Base-by-base conservation (phyloP, 257 asterid species). In the Cinchona pubescens region DNA sequence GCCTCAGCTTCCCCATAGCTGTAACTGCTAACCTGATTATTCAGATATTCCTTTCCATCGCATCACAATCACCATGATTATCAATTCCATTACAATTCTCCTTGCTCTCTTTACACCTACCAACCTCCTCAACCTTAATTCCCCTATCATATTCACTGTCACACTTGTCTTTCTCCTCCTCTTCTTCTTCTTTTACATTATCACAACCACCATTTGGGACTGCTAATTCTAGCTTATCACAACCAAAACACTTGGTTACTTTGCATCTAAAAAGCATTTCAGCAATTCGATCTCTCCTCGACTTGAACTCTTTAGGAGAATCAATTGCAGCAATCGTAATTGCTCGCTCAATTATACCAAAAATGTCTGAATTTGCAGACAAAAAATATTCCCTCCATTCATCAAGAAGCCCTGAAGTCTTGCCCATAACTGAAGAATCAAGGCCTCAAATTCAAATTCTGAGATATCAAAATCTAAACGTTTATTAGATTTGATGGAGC, bases 321-420 rank as follows among this genome's bases (percentile, higher is more conserved):
- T 94, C 99, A 0, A 83, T 78, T 21, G 95, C 95, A 58, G 99
- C 99, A 23, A 94, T 90, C 85, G 84, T 76, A 35, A 94, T 83
- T 13, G 92, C 99, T 48, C 86, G 79, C 85, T 92, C 91, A 30
- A 94, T 92, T 73, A 89, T 86, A 30, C 67, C 82, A 35, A 92
- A 92, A 42, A 94, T 89, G 79, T 92, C 92, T 11, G 94, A 83
- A 83, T 86, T 85, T n/a, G 97, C 91, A 27, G 85, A 81, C 73
- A 90, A 64, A 79, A 94, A 92, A 87, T 83, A 92, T 45, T 84
- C 96, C 87, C 97, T 92, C 99, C 99, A 94, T 78, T 84, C 87
- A 43, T 85, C 96, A 14, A 94, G 87, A 82, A 80, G 70, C 85
- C 65, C 76, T 25, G 88, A 83, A 80, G 83, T 72, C 74, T 68